A percentile compares a stretch with the other conserved stretches of the same genome.
Evolutionary conservation across 1,139 yeast genomes (phyloP).

Genomic region (Nakaseomyces bracarensis): DNA sequence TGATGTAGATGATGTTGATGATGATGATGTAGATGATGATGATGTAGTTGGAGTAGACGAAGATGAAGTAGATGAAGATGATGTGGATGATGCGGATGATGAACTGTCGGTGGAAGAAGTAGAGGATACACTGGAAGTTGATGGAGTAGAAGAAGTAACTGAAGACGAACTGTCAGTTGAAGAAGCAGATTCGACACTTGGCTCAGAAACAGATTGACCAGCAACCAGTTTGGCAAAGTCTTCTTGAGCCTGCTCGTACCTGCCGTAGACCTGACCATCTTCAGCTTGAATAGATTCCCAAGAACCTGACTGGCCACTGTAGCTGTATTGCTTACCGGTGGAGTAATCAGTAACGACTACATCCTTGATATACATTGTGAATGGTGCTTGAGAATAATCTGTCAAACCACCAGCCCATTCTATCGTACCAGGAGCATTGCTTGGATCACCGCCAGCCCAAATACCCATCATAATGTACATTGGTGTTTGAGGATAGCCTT

Average conservation of each 20-base stretch:
- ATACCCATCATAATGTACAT: conserved; percentile 61
- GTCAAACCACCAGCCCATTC: conserved; percentile 83
- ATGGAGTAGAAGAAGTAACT: conserved; percentile 9
- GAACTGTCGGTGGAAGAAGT: neutral
- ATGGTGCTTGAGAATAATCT: conserved; percentile 58
- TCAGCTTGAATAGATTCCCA: conserved; percentile 62
- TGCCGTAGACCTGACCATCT: conserved; percentile 58
- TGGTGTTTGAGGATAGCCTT: conserved; percentile 73
- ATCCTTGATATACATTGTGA: conserved; percentile 55
- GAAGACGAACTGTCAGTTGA: conserved; percentile 15
- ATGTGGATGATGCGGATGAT: conserved; percentile 1
- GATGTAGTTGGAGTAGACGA: conserved; percentile 11
- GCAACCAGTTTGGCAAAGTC: conserved; percentile 41
- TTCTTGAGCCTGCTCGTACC: conserved; percentile 41
- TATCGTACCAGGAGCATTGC: conserved; percentile 59
- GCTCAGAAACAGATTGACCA: conserved; percentile 20
- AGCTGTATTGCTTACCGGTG: conserved; percentile 59
- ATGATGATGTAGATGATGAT: conserved; percentile 10
- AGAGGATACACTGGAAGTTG: conserved; percentile 8
- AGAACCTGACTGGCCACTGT: conserved; percentile 54
- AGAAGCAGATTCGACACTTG: conserved; percentile 7
- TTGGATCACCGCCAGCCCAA: conserved; percentile 80
- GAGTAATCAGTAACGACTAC: conserved; percentile 71
- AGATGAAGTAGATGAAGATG: conserved; percentile 8
- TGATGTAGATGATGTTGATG: conserved; percentile 12